phyloP scores from a whole-genome alignment of 225 moss, liverwort and hornwort genomes.

The Physcomitrellopsis africana region DNA sequence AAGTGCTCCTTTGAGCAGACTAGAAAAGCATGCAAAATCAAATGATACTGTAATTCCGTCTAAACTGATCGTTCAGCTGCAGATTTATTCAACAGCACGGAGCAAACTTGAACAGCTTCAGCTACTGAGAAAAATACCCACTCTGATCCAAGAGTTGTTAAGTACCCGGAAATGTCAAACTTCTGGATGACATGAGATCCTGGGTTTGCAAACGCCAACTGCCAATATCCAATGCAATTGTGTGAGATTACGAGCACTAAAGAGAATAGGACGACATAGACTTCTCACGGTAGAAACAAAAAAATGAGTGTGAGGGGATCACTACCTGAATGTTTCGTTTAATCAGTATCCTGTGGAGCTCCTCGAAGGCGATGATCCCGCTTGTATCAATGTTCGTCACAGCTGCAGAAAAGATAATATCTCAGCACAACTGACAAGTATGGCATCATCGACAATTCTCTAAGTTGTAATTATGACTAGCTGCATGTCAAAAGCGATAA shows the following conservation, averaged over 20 bases:
- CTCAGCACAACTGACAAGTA: no score
- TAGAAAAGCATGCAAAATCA: not conserved
- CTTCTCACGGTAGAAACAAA: not conserved
- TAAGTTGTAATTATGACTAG: slow-evolving; percentile 2
- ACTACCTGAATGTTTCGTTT: slow-evolving; percentile 72
- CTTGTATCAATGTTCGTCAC: slow-evolving; percentile 83
- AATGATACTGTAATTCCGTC: not conserved
- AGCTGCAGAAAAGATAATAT: slow-evolving; percentile 42
- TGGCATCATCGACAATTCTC: no score
- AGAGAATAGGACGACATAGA: not conserved
- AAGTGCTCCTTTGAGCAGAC: not conserved
- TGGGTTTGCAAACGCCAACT: slow-evolving; percentile 73
- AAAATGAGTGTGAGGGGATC: not conserved
- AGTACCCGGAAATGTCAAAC: slow-evolving; percentile 27
- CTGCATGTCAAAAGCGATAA: slow-evolving; percentile 32
- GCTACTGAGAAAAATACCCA: slow-evolving; percentile 71
- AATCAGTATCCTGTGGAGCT: slow-evolving; percentile 42
- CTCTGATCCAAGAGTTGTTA: slow-evolving; percentile 46
- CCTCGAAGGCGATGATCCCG: slow-evolving; percentile 79
- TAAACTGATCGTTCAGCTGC: slow-evolving; percentile 38
- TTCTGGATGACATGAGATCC: slow-evolving; percentile 52
- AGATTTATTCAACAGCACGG: slow-evolving; percentile 19
- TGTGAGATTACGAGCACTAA: not conserved
- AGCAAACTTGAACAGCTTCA: slow-evolving; percentile 55
- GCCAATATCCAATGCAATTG: not conserved